Percentiles rank a stretch among this genome's conserved stretches.
Evolutionary conservation across 108 stramenopile species (phyloP).

Genomic region (Skeletonema tropicum): DNA sequence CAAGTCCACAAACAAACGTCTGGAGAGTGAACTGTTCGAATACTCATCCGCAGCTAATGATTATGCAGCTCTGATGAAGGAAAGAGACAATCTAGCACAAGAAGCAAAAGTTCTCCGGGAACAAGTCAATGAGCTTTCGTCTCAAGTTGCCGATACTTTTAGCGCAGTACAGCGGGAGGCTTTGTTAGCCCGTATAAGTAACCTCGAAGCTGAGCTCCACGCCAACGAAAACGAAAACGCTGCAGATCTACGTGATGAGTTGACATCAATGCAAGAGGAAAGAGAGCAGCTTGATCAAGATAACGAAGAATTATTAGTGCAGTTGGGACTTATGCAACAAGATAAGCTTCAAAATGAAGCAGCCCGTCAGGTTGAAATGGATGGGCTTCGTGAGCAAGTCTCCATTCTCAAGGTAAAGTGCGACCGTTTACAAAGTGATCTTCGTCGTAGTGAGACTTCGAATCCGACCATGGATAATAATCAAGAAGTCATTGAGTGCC

Average conservation of each 20-base stretch:
- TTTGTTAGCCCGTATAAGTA: constrained; percentile 27
- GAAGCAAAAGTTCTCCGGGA: constrained; percentile 17
- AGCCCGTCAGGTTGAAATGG: constrained; percentile 33
- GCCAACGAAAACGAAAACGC: constrained; percentile 30
- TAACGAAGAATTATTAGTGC: constrained; percentile 82
- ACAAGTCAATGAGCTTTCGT: constrained; percentile 20
- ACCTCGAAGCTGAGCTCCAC: constrained; percentile 39
- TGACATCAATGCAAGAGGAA: constrained; percentile 55
- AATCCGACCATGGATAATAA: neutral
- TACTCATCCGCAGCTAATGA: constrained; percentile 28
- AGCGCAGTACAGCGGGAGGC: constrained; percentile 27
- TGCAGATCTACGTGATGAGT: constrained; percentile 44
- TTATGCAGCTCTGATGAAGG: constrained; percentile 19
- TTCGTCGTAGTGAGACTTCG: neutral
- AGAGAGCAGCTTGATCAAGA: constrained; percentile 61
- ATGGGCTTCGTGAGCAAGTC: constrained; percentile 32
- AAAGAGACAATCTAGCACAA: constrained; percentile 22
- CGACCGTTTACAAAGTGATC: constrained; percentile 25
- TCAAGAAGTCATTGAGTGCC: constrained; percentile 20
- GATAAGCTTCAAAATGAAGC: constrained; percentile 59
- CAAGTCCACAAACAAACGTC: constrained; percentile 14
- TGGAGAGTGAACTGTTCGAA: constrained; percentile 41
- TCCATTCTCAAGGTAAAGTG: constrained; percentile 23
- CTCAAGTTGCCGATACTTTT: constrained; percentile 11
- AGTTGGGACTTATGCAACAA: constrained; percentile 77